A percentile compares a stretch with the other conserved stretches of the same genome.
Conservation (phyloP, 805 yeast species). For the Kluyveromyces starmeri region DNA sequence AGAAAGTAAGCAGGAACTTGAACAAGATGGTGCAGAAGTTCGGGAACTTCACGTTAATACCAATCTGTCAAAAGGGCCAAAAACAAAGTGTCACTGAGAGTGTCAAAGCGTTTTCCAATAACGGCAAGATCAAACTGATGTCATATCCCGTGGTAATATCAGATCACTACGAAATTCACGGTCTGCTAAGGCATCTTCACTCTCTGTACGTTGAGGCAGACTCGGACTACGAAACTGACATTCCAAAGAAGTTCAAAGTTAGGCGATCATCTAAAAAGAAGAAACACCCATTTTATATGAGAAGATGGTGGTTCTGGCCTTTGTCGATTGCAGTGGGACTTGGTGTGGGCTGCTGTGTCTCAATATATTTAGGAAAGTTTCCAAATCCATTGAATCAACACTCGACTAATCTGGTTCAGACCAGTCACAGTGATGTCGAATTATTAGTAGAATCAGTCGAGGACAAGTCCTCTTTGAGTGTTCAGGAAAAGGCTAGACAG, state of each 20-base stretch:
- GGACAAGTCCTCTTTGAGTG: background rate
- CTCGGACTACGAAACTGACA: constrained; percentile 11
- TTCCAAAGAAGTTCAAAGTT: constrained; percentile 7
- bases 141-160: constrained; percentile 20
- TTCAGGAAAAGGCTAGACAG: constrained; percentile 3
- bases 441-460: constrained; percentile 1
- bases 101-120: constrained; percentile 15
- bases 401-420: constrained; percentile 5
- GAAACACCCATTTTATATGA: background rate
- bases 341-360: constrained; percentile 23
- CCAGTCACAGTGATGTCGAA: constrained; percentile 8
- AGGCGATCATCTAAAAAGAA: constrained; percentile 5
- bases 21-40: constrained; percentile 17
- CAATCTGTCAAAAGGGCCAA: constrained; percentile 24
- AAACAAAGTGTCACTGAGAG: constrained; percentile 20
- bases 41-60: constrained; percentile 16
- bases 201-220: constrained; percentile 10
- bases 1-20: constrained; percentile 17
- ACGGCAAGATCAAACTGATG: constrained; percentile 15
- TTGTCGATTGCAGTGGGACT: constrained; percentile 25
- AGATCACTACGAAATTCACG: constrained; percentile 16
- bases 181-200: constrained; percentile 16
- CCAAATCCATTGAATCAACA: background rate
- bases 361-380: background rate
- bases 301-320: constrained; percentile 20